Evolutionary conservation across 2,329 filamentous ascomycete species (phyloP).

Genomic region (Hypocreales sp.): DNA sequence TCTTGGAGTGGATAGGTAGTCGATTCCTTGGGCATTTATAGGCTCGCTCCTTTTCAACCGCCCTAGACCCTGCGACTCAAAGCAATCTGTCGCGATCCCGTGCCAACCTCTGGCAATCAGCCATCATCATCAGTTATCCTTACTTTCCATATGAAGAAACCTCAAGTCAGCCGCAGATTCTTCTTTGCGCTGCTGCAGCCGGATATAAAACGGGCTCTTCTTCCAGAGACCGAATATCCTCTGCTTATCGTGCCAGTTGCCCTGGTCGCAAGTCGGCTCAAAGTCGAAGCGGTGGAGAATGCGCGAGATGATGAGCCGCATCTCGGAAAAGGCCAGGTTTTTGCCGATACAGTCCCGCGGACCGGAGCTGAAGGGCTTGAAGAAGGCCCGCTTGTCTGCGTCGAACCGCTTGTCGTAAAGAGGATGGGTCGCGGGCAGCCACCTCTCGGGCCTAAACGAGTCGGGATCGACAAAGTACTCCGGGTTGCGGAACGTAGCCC

Average conservation of each 20-base stretch:
- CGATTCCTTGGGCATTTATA: too few species aligned
- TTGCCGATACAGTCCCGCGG: slow-evolving; percentile 24
- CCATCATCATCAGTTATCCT: too few species aligned
- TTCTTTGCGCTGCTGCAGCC: neutral
- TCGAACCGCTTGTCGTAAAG: slow-evolving; percentile 20
- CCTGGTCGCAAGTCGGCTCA: slow-evolving; percentile 4
- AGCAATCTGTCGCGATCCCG: too few species aligned
- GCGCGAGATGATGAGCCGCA: slow-evolving; percentile 28
- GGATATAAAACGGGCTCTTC: slow-evolving; percentile 1
- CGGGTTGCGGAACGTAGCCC: slow-evolving; percentile 25
- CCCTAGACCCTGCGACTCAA: too few species aligned
- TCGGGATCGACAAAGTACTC: slow-evolving; percentile 28
- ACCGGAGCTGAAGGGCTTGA: slow-evolving; percentile 23
- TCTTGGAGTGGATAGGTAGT: too few species aligned
- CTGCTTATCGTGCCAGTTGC: slow-evolving; percentile 1
- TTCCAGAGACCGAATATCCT: slow-evolving; percentile 1
- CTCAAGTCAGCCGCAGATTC: too few species aligned
- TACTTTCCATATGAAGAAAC: too few species aligned
- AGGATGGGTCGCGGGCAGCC: slow-evolving; percentile 11
- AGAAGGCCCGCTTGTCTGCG: slow-evolving; percentile 19
- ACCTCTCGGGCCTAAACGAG: slow-evolving; percentile 31
- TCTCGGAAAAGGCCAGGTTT: slow-evolving; percentile 28
- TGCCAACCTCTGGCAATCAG: too few species aligned
- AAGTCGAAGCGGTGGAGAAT: slow-evolving; percentile 31
- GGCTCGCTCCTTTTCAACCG: too few species aligned